Percentiles rank a stretch among this genome's conserved stretches.
phyloP scores from a whole-genome alignment of 2,329 filamentous ascomycete genomes.

The Neoscytalidium dimidiatum region DNA sequence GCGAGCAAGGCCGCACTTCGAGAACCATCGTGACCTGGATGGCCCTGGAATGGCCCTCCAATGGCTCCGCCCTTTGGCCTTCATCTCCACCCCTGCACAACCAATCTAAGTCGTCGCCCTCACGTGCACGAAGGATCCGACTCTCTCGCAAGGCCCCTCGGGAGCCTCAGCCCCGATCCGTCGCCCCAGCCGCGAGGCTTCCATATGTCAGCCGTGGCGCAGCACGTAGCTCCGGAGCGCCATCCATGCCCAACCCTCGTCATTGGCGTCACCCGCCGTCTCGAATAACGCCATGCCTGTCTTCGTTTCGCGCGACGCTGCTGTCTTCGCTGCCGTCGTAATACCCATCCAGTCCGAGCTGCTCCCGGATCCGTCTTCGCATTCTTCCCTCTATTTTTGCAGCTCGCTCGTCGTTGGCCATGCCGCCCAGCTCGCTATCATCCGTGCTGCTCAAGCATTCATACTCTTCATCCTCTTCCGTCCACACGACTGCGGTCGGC shows the following conservation, averaged over 20 bases:
- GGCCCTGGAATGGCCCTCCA: neutral
- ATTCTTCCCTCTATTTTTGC: constrained; percentile 3
- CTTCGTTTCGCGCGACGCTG: constrained; percentile 3
- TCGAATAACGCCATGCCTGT: constrained; percentile 15
- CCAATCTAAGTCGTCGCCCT: neutral
- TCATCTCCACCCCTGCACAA: neutral
- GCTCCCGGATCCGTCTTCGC: neutral
- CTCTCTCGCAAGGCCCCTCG: too few species aligned
- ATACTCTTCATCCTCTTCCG: constrained; percentile 3
- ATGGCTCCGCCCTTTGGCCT: neutral
- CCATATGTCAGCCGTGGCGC: constrained; percentile 20
- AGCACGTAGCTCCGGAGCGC: constrained; percentile 2
- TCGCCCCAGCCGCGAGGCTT: neutral
- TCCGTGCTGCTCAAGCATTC: constrained; percentile 17
- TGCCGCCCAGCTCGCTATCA: neutral
- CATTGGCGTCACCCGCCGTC: constrained; percentile 2
- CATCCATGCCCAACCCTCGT: constrained; percentile 3
- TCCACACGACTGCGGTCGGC: neutral
- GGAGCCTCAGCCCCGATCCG: too few species aligned
- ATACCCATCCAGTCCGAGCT: neutral
- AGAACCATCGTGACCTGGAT: neutral
- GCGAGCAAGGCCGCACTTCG: neutral
- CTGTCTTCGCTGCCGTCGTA: constrained; percentile 13
- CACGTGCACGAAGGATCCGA: neutral
- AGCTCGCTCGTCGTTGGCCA: neutral